Evolutionary conservation across 2,329 filamentous ascomycete species (phyloP), one percentile per base, ranked within the genome.

Genomic region (Penicillium sp.): DNA sequence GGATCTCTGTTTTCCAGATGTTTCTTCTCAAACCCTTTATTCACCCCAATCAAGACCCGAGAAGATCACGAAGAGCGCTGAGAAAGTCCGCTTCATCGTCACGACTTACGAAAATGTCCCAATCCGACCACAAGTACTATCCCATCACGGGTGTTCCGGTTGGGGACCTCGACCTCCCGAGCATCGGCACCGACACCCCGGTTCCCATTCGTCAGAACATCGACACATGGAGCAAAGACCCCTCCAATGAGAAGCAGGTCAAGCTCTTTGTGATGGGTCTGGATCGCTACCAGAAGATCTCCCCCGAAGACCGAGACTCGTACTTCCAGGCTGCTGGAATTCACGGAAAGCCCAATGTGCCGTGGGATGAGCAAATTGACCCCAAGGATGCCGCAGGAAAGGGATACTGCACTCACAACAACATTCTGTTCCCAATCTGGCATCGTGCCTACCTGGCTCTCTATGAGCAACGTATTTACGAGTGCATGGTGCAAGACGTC

Each of bases 341-440:
- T 17, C 47, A 55, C 30, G 48, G 52, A 15, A 37, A 51, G 18
- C 47, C 47, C 9, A 42, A 52, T 34, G 39, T 52, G 4, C 49
- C 37, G 15, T 57, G 52, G 52, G 49, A 55, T 41, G 54, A 57
- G 39, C 45, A 23, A 30, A 51, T 46, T 18, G 27, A 43, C 26
- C 13, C 26, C 12, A 15, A 34, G 30, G 52, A 52, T 20, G 39
- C 52, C 13, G 33, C 33, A 33, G 24, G 29, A 15, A 45, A 77
- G 13, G 90, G 89, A 44, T 95, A 92, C 68, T 95, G 91, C 68
- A 84, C 84, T 12, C 91, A 96, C 71, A 82, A 80, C 30, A 88
- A 87, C 4, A 84, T 87, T 42, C 75, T 94, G 13, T 94, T 96
- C 67, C 83, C 87, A 23, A 82, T 86, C 36, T 95, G 91, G 91